A percentile compares a stretch with the other conserved stretches of the same genome.
Evolutionary conservation across 2,329 filamentous ascomycete genomes (phyloP).

Genomic region (Pseudogymnoascus pannorum): DNA sequence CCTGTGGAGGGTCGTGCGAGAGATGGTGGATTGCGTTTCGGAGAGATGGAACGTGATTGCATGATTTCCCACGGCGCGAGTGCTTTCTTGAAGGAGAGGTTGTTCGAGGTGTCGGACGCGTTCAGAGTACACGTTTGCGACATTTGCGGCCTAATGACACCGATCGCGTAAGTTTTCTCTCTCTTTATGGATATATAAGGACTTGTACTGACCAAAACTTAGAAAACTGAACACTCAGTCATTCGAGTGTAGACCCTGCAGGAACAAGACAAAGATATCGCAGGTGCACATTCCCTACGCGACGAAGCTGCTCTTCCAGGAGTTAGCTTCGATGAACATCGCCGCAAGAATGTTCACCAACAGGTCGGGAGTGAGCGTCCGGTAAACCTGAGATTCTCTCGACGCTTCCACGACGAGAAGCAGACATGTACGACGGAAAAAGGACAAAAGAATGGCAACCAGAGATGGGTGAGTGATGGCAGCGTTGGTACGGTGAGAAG

Average conservation of each 20-base stretch:
- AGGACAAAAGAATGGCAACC: not conserved
- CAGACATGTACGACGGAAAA: not conserved
- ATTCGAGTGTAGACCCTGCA: conserved; percentile 94
- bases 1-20: conserved; percentile 96
- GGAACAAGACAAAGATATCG: conserved; percentile 98
- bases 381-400: conserved; percentile 35
- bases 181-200: conserved; percentile 9
- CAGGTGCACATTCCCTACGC: conserved; percentile 98
- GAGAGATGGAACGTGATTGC: conserved; percentile 99
- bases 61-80: conserved; percentile 99
- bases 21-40: conserved; percentile 97
- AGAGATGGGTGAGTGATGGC: not conserved
- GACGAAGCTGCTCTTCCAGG: conserved; percentile 96
- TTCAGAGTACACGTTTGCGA: conserved; percentile 98
- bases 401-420: not conserved
- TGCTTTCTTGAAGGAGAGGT: conserved; percentile 90
- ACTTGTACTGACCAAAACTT: conserved; percentile 29
- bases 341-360: conserved; percentile 95
- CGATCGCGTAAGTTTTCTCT: conserved; percentile 75
- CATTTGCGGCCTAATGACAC: conserved; percentile 97
- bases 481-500: conserved; percentile 3
- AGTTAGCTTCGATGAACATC: conserved; percentile 97
- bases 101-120: conserved; percentile 96
- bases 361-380: conserved; percentile 65
- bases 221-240: conserved; percentile 92